These are phyloP conservation scores for Tuber borchii DNA, from an alignment of 495 filamentous ascomycete species.

Conservation along the genomic window DNA sequence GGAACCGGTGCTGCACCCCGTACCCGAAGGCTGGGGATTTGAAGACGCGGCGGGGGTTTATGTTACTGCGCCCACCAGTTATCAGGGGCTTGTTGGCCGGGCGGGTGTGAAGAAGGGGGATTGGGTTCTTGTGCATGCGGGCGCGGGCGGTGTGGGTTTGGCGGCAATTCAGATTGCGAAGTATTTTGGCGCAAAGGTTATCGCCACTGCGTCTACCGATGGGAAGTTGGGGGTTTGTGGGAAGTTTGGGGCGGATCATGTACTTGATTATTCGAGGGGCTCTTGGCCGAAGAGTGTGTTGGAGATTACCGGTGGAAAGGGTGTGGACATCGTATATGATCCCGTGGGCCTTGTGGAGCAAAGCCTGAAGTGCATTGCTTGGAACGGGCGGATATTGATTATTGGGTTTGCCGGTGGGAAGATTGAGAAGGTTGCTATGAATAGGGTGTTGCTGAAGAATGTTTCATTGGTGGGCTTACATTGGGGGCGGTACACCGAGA, in stretches of 20 bases:
- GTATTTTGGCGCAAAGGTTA: constrained; percentile 78
- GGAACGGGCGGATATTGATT: constrained; percentile 81
- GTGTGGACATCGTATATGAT: constrained; percentile 86
- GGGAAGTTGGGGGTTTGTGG: constrained; percentile 73
- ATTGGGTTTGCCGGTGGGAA: constrained; percentile 83
- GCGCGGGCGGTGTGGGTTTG: constrained; percentile 84
- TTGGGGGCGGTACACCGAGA: constrained; percentile 76
- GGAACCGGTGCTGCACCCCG: constrained; percentile 61
- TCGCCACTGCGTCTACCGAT: constrained; percentile 75
- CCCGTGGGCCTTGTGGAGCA: constrained; percentile 79
- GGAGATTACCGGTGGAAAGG: constrained; percentile 61
- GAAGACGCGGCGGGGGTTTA: constrained; percentile 81
- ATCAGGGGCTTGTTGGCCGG: constrained; percentile 71
- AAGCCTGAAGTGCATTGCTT: constrained; percentile 78
- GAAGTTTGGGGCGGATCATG: constrained; percentile 76
- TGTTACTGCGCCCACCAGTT: constrained; percentile 85
- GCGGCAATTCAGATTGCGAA: constrained; percentile 92
- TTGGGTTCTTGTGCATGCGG: constrained; percentile 85
- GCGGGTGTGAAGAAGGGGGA: constrained; percentile 72
- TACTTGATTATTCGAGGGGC: constrained; percentile 62
- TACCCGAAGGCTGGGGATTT: constrained; percentile 75
- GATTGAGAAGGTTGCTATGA: constrained; percentile 88
- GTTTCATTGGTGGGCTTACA: constrained; percentile 82
- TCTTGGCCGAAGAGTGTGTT: constrained; percentile 75
- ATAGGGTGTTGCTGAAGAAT: constrained; percentile 83